Conservation (phyloP, 768 basidiomycete species). For the Suillus plorans region DNA sequence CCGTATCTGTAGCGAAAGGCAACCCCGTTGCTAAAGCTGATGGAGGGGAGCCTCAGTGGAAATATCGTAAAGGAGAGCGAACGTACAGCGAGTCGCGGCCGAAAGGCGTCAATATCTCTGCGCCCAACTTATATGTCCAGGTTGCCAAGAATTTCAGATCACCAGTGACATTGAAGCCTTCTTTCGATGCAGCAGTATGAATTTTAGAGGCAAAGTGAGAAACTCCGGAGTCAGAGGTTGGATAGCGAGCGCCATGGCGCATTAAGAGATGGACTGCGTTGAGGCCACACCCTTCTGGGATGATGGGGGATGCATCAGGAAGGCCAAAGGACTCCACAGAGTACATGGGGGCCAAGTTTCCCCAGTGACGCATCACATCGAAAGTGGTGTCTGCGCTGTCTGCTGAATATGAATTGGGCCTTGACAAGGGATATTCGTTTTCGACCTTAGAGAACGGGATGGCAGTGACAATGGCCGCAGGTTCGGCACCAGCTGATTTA, state of each 20-base stretch:
- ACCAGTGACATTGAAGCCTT: conserved; percentile 34
- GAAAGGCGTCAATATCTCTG: conserved; percentile 48
- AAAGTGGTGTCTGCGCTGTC: conserved; percentile 37
- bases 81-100: conserved; percentile 41
- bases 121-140: conserved; percentile 47
- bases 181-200: conserved; percentile 20
- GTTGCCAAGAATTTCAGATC: conserved; percentile 42
- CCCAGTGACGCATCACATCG: conserved; percentile 45
- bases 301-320: conserved; percentile 41
- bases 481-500: conserved; percentile 41
- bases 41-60: background rate
- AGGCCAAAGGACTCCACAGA: conserved; percentile 54
- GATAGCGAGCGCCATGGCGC: conserved; percentile 45
- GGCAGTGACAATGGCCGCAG: conserved; percentile 41
- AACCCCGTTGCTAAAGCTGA: conserved; percentile 43
- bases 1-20: conserved; percentile 48
- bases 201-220: conserved; percentile 29
- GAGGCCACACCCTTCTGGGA: conserved; percentile 48
- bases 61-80: background rate
- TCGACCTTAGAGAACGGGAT: conserved; percentile 37
- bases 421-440: conserved; percentile 42
- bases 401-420: conserved; percentile 29
- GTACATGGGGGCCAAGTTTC: conserved; percentile 51
- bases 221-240: conserved; percentile 30
- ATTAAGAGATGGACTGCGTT: conserved; percentile 43